Conservation (phyloP, 305 asterid genomes). For the Rubia peregrina region DNA sequence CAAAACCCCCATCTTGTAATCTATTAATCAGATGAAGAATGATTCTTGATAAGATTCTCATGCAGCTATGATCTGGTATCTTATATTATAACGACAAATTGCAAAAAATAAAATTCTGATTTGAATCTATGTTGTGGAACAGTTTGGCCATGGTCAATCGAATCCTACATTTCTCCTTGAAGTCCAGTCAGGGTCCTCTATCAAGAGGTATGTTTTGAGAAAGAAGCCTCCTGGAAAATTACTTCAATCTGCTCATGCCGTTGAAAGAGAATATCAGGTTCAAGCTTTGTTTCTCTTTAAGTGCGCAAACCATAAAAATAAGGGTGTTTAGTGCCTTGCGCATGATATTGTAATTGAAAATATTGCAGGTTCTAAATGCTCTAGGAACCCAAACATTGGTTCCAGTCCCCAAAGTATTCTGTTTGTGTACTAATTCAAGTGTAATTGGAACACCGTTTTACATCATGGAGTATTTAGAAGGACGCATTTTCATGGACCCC, state of each 20-base stretch:
- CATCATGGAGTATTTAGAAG: conserved; percentile 92
- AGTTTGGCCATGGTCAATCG: conserved; percentile 98
- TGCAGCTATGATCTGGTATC: background rate
- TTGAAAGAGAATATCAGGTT: conserved; percentile 95
- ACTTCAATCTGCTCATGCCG: conserved; percentile 89
- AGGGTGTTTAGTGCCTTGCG: background rate
- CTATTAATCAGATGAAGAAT: background rate
- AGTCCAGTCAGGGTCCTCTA: conserved; percentile 45
- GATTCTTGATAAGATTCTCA: background rate
- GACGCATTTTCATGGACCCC: conserved; percentile 79
- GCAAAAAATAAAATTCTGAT: background rate
- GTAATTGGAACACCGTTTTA: conserved; percentile 93
- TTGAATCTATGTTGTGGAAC: conserved; percentile 18
- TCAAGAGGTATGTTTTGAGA: conserved; percentile 70
- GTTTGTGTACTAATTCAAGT: conserved; percentile 73
- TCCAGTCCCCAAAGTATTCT: conserved; percentile 89
- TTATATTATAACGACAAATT: background rate
- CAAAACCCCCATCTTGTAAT: background rate
- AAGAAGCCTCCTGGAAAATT: conserved; percentile 85
- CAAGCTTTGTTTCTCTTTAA: conserved; percentile 1
- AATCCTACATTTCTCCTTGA: conserved; percentile 91
- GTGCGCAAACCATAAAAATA: background rate
- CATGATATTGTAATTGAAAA: conserved; percentile 22
- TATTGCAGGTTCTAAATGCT: conserved; percentile 73
- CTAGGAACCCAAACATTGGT: conserved; percentile 62